Conservation (phyloP, 306 rosid genomes). For the Casuarina equisetifolia region DNA sequence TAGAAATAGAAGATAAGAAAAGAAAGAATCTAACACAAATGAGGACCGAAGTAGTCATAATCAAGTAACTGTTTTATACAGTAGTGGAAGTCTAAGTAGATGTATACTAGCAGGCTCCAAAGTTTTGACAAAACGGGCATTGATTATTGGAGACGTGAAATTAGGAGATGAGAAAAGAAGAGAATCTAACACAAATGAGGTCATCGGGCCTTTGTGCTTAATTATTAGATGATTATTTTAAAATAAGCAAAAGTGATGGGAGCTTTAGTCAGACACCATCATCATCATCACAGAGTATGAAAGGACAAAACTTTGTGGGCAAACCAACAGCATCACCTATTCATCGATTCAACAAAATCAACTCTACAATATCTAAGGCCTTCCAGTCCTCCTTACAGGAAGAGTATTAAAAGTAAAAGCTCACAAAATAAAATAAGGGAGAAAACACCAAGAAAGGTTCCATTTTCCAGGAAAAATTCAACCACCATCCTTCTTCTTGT, state of each 20-base stretch:
- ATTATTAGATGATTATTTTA: conserved; percentile 26
- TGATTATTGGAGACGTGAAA: conserved; percentile 23
- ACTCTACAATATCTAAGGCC: conserved; percentile 35
- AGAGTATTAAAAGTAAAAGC: conserved; percentile 18
- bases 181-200: conserved; percentile 39
- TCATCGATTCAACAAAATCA: conserved; percentile 45
- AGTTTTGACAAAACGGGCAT: neutral
- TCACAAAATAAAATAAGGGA: conserved; percentile 2
- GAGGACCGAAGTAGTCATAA: conserved; percentile 26
- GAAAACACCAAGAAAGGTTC: conserved; percentile 3
- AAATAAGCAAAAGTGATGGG: conserved; percentile 20
- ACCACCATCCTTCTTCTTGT: conserved; percentile 21
- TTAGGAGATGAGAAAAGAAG: conserved; percentile 31
- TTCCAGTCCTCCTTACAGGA: conserved; percentile 30
- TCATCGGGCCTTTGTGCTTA: conserved; percentile 27
- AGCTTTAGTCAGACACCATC: conserved; percentile 27
- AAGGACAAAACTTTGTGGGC: conserved; percentile 39
- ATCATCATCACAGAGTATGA: conserved; percentile 23
- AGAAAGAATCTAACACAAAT: conserved; percentile 37
- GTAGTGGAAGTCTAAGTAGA: conserved; percentile 6
- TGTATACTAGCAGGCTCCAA: neutral
- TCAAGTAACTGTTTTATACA: conserved; percentile 15
- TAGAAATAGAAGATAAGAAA: conserved; percentile 27
- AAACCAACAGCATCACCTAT: conserved; percentile 31
- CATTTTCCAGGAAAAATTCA: conserved; percentile 24